phyloP scores from a whole-genome alignment of 495 filamentous ascomycete genomes.

The Hyphodiscus hymeniophilus region DNA sequence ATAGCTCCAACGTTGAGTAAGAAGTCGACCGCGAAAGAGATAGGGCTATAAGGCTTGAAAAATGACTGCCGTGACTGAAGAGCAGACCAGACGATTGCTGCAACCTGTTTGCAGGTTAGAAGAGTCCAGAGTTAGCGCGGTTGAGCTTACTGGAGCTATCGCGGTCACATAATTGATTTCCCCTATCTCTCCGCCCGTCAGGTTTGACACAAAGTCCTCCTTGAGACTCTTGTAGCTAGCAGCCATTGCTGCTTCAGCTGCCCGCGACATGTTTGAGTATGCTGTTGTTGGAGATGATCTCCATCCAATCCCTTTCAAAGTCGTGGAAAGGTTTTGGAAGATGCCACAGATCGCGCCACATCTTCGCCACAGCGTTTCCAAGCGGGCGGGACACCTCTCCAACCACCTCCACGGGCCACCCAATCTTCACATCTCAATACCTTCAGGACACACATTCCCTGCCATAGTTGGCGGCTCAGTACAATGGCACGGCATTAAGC shows the following conservation, averaged over 20 bases:
- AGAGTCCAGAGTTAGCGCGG: slow-evolving; percentile 2
- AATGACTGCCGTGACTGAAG: slow-evolving; percentile 81
- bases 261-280: slow-evolving; percentile 16
- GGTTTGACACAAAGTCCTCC: slow-evolving; percentile 90
- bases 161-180: slow-evolving; percentile 84
- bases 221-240: slow-evolving; percentile 78
- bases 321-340: too few relatives aligned
- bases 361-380: background rate
- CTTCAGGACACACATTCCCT: too few relatives aligned
- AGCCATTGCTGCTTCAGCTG: slow-evolving; percentile 22
- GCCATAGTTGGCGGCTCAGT: too few relatives aligned
- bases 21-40: slow-evolving; percentile 70
- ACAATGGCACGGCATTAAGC: too few relatives aligned
- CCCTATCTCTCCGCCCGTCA: slow-evolving; percentile 70
- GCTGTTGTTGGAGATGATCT: background rate
- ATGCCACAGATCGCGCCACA: background rate
- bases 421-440: too few relatives aligned
- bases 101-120: slow-evolving; percentile 42
- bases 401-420: too few relatives aligned
- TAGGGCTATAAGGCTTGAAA: slow-evolving; percentile 64
- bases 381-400: too few relatives aligned
- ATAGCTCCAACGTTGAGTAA: slow-evolving; percentile 75
- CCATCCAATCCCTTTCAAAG: too few relatives aligned
- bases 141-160: slow-evolving; percentile 70
- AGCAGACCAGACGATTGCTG: slow-evolving; percentile 72